phyloP scores from a whole-genome alignment of 2,329 filamentous ascomycete species.

The Trichoderma cornu-damae region DNA sequence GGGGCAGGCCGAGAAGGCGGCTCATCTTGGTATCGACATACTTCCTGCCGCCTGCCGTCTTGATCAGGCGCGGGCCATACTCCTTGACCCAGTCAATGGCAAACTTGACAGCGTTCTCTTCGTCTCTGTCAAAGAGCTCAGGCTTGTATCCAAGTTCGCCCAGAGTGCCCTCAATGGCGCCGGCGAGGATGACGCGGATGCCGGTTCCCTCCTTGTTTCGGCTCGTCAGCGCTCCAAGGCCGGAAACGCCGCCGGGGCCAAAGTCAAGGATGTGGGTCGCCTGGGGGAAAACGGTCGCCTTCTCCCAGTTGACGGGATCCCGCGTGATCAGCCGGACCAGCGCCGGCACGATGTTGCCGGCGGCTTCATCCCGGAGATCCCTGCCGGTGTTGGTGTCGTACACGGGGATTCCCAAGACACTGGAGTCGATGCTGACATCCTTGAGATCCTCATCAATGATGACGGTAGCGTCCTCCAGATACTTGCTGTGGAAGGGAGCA shows the following conservation, averaged over 20 bases:
- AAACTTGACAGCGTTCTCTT: conserved; percentile 89
- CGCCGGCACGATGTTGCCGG: conserved; percentile 76
- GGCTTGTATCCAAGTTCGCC: conserved; percentile 95
- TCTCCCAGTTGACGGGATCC: conserved; percentile 93
- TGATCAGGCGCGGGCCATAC: conserved; percentile 86
- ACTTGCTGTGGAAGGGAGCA: conserved; percentile 96
- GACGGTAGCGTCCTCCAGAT: conserved; percentile 74
- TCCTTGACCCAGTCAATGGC: conserved; percentile 98
- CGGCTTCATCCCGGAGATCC: conserved; percentile 67
- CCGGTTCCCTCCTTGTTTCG: conserved; percentile 99
- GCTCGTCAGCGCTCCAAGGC: conserved; percentile 91
- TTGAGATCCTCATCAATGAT: conserved; percentile 84
- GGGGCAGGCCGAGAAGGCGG: conserved; percentile 75
- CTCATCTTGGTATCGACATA: conserved; percentile 98
- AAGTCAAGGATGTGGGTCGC: conserved; percentile 97
- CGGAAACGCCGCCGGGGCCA: conserved; percentile 92
- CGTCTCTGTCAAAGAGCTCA: conserved; percentile 93
- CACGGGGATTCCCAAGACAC: conserved; percentile 74
- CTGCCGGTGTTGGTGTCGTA: conserved; percentile 86
- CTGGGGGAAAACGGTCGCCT: conserved; percentile 80
- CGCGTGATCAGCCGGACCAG: conserved; percentile 91
- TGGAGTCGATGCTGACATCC: conserved; percentile 68
- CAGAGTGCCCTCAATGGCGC: conserved; percentile 85
- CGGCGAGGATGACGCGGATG: conserved; percentile 91
- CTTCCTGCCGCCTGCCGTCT: conserved; percentile 81